Evolutionary conservation across 306 rosid genomes (phyloP).

Genomic region (Alnus rubra): DNA sequence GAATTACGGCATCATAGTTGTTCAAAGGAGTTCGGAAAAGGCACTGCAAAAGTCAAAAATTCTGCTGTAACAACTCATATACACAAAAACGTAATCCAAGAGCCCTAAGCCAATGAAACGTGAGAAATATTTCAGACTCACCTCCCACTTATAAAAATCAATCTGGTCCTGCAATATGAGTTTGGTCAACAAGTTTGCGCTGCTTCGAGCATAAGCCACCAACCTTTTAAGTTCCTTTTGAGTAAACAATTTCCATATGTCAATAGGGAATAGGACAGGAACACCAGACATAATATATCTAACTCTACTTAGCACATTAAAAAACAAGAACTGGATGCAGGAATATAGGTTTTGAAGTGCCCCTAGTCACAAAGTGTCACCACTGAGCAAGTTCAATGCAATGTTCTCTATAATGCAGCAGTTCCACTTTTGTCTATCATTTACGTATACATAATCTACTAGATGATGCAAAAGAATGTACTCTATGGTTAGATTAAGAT

Average conservation of each 20-base stretch:
- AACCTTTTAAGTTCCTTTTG: constrained; percentile 80
- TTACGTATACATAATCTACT: not conserved
- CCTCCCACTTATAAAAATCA: constrained; percentile 86
- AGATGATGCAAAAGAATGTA: constrained; percentile 3
- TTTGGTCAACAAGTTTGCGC: constrained; percentile 69
- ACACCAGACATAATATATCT: constrained; percentile 9
- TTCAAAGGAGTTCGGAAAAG: constrained; percentile 87
- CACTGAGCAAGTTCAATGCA: not conserved
- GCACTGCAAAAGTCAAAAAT: constrained; percentile 55
- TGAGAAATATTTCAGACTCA: constrained; percentile 27
- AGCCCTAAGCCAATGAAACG: constrained; percentile 3
- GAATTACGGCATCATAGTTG: constrained; percentile 82
- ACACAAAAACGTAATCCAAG: not conserved
- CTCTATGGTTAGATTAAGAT: not conserved
- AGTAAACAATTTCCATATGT: constrained; percentile 15
- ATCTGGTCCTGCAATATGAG: constrained; percentile 58
- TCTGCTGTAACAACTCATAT: not conserved
- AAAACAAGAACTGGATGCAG: constrained; percentile 10
- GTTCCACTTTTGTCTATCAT: not conserved
- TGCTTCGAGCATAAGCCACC: constrained; percentile 88
- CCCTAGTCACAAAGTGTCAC: not conserved
- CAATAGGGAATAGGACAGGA: constrained; percentile 21
- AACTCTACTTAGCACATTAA: not conserved
- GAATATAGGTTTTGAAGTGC: constrained; percentile 2
- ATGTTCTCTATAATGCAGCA: constrained; percentile 4